A percentile compares a stretch with the other conserved stretches of the same genome.
phyloP scores from a whole-genome alignment of 306 rosid genomes.

The Casuarina equisetifolia region DNA sequence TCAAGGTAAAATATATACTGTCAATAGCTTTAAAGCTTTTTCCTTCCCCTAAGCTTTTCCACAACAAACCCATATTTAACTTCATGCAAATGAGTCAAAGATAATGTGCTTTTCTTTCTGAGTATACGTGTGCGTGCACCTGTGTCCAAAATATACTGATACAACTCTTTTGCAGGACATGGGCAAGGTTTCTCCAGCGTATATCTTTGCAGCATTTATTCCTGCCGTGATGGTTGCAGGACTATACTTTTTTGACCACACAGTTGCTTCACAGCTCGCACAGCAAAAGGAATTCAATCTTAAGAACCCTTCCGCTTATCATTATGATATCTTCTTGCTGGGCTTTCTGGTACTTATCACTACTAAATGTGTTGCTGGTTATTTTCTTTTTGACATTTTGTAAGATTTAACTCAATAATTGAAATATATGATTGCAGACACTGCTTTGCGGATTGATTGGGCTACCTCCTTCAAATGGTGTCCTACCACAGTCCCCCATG shows the following conservation, averaged over 20 bases:
- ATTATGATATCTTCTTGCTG: slow-evolving; percentile 72
- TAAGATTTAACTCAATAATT: slow-evolving; percentile 15
- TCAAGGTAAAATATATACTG: slow-evolving; percentile 46
- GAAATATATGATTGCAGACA: slow-evolving; percentile 49
- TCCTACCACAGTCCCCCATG: slow-evolving; percentile 94
- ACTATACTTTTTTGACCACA: slow-evolving; percentile 87
- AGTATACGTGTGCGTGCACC: background rate
- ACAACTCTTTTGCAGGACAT: slow-evolving; percentile 56
- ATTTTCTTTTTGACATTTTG: background rate
- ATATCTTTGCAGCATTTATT: slow-evolving; percentile 67
- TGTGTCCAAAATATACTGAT: slow-evolving; percentile 1
- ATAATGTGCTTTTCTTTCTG: background rate
- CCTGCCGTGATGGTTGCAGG: slow-evolving; percentile 87
- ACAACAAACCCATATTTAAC: background rate
- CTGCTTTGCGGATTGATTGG: slow-evolving; percentile 86
- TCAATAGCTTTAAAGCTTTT: background rate
- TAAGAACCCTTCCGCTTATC: slow-evolving; percentile 81
- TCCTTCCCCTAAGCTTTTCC: background rate
- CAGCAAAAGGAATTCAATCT: slow-evolving; percentile 94
- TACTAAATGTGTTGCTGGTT: slow-evolving; percentile 12
- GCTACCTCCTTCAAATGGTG: slow-evolving; percentile 91
- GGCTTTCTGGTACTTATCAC: slow-evolving; percentile 56
- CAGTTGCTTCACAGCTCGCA: slow-evolving; percentile 88
- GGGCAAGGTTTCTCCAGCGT: slow-evolving; percentile 63
- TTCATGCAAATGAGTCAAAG: background rate